Conservation (phyloP, 192 early-diverging fungal genomes). For the Coemansia sp. region DNA sequence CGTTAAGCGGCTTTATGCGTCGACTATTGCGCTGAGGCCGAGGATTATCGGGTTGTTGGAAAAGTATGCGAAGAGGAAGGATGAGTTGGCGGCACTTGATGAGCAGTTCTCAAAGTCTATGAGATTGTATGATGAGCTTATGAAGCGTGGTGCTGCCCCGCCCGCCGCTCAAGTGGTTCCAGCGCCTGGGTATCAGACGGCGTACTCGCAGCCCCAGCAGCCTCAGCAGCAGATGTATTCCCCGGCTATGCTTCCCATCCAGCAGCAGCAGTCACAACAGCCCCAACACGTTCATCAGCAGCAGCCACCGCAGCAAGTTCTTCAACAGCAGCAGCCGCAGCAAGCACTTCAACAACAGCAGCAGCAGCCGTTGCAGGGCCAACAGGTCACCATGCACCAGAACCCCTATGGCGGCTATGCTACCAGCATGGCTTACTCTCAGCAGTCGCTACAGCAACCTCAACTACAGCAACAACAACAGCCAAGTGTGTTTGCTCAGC, state of each 20-base stretch:
- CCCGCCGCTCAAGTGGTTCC: slow-evolving; percentile 5
- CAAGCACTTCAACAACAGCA: slow-evolving; percentile 4
- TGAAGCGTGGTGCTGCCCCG: slow-evolving; percentile 34
- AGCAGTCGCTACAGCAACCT: slow-evolving; percentile 11
- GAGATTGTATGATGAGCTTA: slow-evolving; percentile 46
- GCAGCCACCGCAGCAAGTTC: slow-evolving; percentile 17
- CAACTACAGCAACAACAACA: slow-evolving; percentile 3
- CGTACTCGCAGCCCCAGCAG: slow-evolving; percentile 27
- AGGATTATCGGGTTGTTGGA: slow-evolving; percentile 86
- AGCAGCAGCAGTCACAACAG: slow-evolving; percentile 6
- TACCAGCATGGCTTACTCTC: slow-evolving; percentile 12
- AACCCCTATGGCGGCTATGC: neutral
- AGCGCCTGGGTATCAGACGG: slow-evolving; percentile 11
- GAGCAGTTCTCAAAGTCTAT: slow-evolving; percentile 43
- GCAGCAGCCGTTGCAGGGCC: neutral
- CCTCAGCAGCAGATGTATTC: slow-evolving; percentile 20
- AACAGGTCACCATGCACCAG: slow-evolving; percentile 11
- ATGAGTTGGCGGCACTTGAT: slow-evolving; percentile 51
- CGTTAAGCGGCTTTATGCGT: slow-evolving; percentile 79
- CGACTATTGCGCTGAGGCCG: slow-evolving; percentile 79
- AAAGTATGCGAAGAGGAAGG: slow-evolving; percentile 81
- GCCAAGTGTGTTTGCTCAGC: neutral
- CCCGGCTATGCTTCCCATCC: neutral
- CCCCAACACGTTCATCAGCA: slow-evolving; percentile 21
- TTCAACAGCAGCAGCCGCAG: slow-evolving; percentile 15